A percentile compares a stretch with the other conserved stretches of the same genome.
These are phyloP conservation scores for Suillus discolor DNA, from an alignment of 768 basidiomycete genomes.

Conservation along the genomic window DNA sequence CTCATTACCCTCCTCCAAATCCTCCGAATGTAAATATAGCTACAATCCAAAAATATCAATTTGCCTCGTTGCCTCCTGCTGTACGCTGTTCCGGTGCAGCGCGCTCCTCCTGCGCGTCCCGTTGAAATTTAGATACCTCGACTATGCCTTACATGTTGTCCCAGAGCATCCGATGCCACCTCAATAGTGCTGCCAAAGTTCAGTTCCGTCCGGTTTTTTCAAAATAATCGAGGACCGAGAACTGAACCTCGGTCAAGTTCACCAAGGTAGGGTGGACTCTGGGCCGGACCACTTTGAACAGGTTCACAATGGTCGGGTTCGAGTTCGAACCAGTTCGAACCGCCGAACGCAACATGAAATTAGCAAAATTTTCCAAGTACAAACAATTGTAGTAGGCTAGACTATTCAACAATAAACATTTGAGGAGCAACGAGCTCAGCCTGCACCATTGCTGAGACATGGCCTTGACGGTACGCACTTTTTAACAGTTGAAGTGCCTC, in stretches of 20 bases:
- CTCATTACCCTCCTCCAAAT: neutral
- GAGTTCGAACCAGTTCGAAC: no score
- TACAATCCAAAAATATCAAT: neutral
- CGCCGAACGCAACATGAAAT: no score
- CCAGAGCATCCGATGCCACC: neutral
- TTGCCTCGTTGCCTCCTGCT: neutral
- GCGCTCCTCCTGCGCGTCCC: neutral
- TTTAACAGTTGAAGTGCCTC: conserved; percentile 9
- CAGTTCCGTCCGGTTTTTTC: conserved; percentile 7
- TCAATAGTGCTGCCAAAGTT: conserved; percentile 11
- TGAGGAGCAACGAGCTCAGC: no score
- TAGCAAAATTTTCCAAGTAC: no score
- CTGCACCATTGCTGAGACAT: no score
- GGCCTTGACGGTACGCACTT: neutral
- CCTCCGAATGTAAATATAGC: neutral
- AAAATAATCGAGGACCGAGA: neutral
- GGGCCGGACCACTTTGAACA: neutral
- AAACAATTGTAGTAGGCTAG: no score
- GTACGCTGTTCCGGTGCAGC: no score
- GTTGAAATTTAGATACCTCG: neutral
- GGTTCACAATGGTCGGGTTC: no score
- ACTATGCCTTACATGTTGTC: neutral
- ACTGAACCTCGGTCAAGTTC: conserved; percentile 3
- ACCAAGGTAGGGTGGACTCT: conserved; percentile 1
- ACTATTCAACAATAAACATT: no score